Evolutionary conservation across 1,284 basidiomycete species (phyloP), one percentile per base, ranked within the genome.

Genomic region (Ganoderma leucocontextum): DNA sequence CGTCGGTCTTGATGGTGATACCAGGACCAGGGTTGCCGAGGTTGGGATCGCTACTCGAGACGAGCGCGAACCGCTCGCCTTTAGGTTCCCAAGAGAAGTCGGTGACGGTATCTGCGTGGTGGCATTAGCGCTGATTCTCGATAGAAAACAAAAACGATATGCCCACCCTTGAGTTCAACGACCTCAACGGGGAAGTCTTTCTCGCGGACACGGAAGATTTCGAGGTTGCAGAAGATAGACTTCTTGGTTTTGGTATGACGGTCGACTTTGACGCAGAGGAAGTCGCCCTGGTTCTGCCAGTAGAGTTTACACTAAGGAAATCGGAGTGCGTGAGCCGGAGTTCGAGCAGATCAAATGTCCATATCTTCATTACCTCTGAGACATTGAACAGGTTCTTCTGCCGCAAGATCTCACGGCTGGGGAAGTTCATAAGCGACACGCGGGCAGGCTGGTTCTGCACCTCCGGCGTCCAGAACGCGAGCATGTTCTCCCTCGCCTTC

Each of bases 161-260:
- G 2, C 79, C 44, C 67, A 93, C 94, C 95, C 87, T 99, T 99
- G 72, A 98, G 87, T 81, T 98, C 97, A 69, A 99, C 92, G 60
- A 99, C 97, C 81, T 99, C 97, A 59, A 99, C 97, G 1, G 98
- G 98, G 82, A 91, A 96, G 81, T 99, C 95, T 82, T 99, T 99
- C 83, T 99, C 98, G 68, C 98, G 91, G 69, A 99, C 91, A 68
- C 97, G 91, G 88, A 99, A 99, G 72, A 99, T 93, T 82, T 99
- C 98, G 72, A 99, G 86, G 82, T 99, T 99, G 83, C 97, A 98
- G 85, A 97, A 99, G 65, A 95, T 96, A 13, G 96, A 97, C 85
- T 99, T 99, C 84, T 99, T 99, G 25, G 96, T 98, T 86, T 99
- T 99, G 58, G 97, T 99, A 81, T 99, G 97, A 69, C 98, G 94